phyloP scores from a whole-genome alignment of 1,284 basidiomycete species.

The Heliocybe sulcata region DNA sequence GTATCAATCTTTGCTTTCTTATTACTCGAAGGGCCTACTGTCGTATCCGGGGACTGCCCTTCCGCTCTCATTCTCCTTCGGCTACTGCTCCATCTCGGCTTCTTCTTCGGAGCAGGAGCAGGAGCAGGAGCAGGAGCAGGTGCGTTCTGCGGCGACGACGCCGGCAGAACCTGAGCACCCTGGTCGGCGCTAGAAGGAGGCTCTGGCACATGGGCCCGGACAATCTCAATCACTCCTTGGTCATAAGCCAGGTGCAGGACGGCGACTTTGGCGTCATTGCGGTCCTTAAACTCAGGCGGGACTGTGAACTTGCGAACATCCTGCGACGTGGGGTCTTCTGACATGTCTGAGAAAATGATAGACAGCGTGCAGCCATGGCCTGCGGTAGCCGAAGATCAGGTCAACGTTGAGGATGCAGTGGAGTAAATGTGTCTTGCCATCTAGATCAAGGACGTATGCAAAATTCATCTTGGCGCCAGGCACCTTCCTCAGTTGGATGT shows the following conservation, averaged over 20 bases:
- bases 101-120: no score
- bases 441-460: conserved; percentile 32
- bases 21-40: not conserved
- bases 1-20: not conserved
- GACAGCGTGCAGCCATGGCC: conserved; percentile 48
- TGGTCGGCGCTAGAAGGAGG: conserved; percentile 11
- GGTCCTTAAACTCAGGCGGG: conserved; percentile 41
- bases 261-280: conserved; percentile 52
- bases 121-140: no score
- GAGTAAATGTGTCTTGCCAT: conserved; percentile 28
- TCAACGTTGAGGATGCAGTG: not conserved
- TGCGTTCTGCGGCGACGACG: no score
- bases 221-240: conserved; percentile 46
- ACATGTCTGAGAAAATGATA: conserved; percentile 29
- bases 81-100: not conserved
- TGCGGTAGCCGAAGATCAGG: conserved; percentile 15
- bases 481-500: conserved; percentile 35
- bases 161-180: not conserved
- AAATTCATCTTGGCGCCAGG: conserved; percentile 29
- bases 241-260: conserved; percentile 42
- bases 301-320: conserved; percentile 35
- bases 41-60: not conserved
- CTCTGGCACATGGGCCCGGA: conserved; percentile 37
- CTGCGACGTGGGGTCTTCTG: conserved; percentile 16
- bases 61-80: not conserved